Conservation (phyloP, 2,329 filamentous ascomycete species). For the Calycina marina region DNA sequence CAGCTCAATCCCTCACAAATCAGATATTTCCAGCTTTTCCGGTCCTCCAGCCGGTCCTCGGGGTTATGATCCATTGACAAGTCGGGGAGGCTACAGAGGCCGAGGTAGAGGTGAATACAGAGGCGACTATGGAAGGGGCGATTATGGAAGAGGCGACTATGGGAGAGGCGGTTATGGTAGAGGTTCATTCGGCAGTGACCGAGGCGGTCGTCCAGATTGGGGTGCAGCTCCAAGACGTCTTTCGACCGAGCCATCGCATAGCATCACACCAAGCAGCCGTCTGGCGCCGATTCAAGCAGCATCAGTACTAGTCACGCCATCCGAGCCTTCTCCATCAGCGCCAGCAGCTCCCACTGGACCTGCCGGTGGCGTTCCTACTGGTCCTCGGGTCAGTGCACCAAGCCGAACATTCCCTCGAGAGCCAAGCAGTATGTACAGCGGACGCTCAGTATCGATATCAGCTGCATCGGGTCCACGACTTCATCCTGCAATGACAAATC, state of each 20-base stretch:
- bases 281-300: constrained; percentile 17
- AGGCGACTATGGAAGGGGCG: constrained; percentile 18
- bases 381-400: constrained; percentile 13
- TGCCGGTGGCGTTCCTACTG: constrained; percentile 18
- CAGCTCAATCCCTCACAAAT: no score
- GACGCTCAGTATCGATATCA: constrained; percentile 4
- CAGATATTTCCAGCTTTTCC: constrained; percentile 3
- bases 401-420: constrained; percentile 17
- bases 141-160: constrained; percentile 18
- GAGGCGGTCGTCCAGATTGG: constrained; percentile 19
- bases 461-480: constrained; percentile 15
- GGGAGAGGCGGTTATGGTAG: constrained; percentile 17
- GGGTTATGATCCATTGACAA: constrained; percentile 21
- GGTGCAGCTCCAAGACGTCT: constrained; percentile 15
- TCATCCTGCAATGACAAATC: constrained; percentile 22
- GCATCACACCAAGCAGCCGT: constrained; percentile 10
- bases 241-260: constrained; percentile 6
- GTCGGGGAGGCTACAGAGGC: constrained; percentile 20
- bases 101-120: constrained; percentile 15
- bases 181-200: constrained; percentile 18
- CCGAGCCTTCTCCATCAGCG: constrained; percentile 3
- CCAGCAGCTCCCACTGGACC: constrained; percentile 15
- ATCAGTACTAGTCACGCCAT: constrained; percentile 10
- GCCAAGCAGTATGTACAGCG: constrained; percentile 14
- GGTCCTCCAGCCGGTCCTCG: constrained; percentile 23